Conservation (phyloP, 306 rosid genomes). For the Pyrus betulifolia region DNA sequence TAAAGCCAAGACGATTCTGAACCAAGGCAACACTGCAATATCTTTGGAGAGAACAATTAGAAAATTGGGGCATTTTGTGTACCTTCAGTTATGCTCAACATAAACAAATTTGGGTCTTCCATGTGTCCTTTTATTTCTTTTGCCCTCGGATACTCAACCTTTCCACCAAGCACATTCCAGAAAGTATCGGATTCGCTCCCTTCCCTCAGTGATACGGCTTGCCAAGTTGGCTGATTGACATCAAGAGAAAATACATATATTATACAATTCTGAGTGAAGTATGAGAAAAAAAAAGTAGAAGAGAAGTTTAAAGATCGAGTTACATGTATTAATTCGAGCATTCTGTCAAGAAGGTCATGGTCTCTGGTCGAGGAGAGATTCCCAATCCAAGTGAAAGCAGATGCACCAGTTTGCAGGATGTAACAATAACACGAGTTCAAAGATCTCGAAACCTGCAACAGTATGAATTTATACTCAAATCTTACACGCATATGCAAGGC, state of each 20-base stretch:
- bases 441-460: slow-evolving; percentile 65
- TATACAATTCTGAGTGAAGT: not conserved
- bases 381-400: slow-evolving; percentile 85
- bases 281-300: not conserved
- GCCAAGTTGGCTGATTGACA: slow-evolving; percentile 62
- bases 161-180: slow-evolving; percentile 75
- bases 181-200: slow-evolving; percentile 81
- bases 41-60: slow-evolving; percentile 18
- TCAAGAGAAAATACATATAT: slow-evolving; percentile 5
- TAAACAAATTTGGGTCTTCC: slow-evolving; percentile 84
- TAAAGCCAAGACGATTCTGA: slow-evolving; percentile 49
- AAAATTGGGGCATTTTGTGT: slow-evolving; percentile 25
- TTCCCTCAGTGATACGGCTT: slow-evolving; percentile 79
- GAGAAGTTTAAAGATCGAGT: slow-evolving; percentile 2
- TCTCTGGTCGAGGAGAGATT: slow-evolving; percentile 68
- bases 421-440: slow-evolving; percentile 90
- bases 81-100: slow-evolving; percentile 60
- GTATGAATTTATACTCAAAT: slow-evolving; percentile 1
- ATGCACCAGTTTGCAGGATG: slow-evolving; percentile 62
- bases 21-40: slow-evolving; percentile 37
- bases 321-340: slow-evolving; percentile 69
- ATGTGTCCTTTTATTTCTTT: slow-evolving; percentile 60
- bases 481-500: not conserved
- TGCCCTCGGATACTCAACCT: slow-evolving; percentile 59
- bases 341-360: slow-evolving; percentile 82